Percentiles rank a stretch among this genome's conserved stretches.
Conservation (phyloP, 176 grass and related monocot species). For the Urochloa ruziziensis region DNA sequence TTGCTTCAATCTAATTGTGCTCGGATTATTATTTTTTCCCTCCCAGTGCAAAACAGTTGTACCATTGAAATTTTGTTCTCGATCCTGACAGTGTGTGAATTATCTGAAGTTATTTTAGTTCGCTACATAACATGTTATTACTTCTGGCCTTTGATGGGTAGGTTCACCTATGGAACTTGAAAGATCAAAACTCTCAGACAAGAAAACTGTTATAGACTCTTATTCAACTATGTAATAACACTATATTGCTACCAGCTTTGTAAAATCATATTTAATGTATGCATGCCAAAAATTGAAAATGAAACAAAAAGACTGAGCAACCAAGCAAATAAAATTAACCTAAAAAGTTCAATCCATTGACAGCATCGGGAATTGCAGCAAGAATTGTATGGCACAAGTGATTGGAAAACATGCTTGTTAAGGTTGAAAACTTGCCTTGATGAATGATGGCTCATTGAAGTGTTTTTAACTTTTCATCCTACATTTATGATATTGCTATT, state of each 20-base stretch:
- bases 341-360: background rate
- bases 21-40: background rate
- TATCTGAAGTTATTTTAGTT: background rate
- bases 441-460: no score
- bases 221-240: background rate
- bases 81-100: background rate
- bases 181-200: background rate
- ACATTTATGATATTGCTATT: background rate
- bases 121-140: fast-evolving
- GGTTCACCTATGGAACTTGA: background rate
- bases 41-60: background rate
- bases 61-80: no score
- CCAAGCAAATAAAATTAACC: background rate
- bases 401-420: background rate
- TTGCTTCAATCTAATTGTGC: background rate
- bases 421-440: background rate
- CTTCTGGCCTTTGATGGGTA: background rate
- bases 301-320: background rate
- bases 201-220: background rate
- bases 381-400: background rate
- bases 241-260: background rate
- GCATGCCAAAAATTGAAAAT: background rate
- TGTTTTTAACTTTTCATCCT: no score
- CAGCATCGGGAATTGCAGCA: background rate
- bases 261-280: background rate